Conservation (phyloP, 208 protist species). For the Entamoeba invadens region DNA sequence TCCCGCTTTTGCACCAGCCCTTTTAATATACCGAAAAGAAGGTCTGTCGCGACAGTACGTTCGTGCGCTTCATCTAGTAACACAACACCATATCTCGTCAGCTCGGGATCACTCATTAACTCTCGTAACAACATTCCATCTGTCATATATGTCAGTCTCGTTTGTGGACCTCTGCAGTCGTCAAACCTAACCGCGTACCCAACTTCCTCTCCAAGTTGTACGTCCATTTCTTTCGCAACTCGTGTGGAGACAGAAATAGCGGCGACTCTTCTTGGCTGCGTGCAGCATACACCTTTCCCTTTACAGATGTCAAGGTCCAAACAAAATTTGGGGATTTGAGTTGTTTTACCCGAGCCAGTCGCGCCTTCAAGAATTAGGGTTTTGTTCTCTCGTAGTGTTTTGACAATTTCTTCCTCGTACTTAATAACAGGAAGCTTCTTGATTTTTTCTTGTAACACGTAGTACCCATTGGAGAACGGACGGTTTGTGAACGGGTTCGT, state of each 20-base stretch:
- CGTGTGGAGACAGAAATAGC: constrained; percentile 86
- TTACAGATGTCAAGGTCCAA: neutral
- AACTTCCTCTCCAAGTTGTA: constrained; percentile 76
- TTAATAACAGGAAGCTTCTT: constrained; percentile 32
- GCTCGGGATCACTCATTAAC: constrained; percentile 63
- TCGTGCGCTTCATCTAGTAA: constrained; percentile 49
- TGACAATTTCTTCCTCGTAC: constrained; percentile 33
- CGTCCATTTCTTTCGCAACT: constrained; percentile 86
- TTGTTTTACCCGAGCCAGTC: constrained; percentile 89
- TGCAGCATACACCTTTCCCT: neutral
- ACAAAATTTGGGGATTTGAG: constrained; percentile 57
- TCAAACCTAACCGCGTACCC: constrained; percentile 96
- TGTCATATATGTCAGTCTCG: constrained; percentile 86
- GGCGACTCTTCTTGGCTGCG: constrained; percentile 72
- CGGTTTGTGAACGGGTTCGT: neutral
- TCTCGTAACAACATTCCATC: constrained; percentile 88
- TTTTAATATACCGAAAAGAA: constrained; percentile 38
- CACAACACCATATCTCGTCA: constrained; percentile 42
- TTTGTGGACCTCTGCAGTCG: constrained; percentile 69
- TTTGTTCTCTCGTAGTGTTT: constrained; percentile 51
- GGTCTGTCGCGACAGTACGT: constrained; percentile 32
- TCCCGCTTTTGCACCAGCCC: constrained; percentile 49
- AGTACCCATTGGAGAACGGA: neutral
- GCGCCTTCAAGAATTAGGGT: constrained; percentile 74
- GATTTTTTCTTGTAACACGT: neutral